Base-by-base conservation (phyloP, 1,139 yeast genomes). In the Geotrichum reessii region DNA sequence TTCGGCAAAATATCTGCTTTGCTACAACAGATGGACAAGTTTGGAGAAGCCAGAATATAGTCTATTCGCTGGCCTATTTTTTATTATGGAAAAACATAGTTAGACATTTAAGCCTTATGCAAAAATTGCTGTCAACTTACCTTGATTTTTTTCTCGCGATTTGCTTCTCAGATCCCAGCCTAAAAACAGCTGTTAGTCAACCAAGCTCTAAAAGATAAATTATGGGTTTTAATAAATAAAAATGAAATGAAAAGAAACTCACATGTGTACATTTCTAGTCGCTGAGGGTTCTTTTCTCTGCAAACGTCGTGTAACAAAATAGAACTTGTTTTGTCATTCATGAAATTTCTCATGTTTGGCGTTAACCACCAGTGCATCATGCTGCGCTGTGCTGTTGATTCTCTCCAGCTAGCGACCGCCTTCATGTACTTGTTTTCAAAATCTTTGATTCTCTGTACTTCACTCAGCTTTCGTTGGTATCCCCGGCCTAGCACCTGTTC, bases 101-200 rank as follows among this genome's bases (percentile, higher is more conserved):
- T 27, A 52, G 46, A n/a, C 11, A 24, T n/a, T 14, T 24, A 8
- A 22, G 14, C 33, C 22, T 17, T 8, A 27, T 14, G 3, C 14
- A 31, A n/a, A 37, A 14, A 33, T 31, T 19, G 28, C 37, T 48
- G 55, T 60, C 67, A 27, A 22, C 57, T 33, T 49, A 54, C 57
- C 57, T 71, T 79, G 87, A 69, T 93, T 93, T 1, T 85, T 77
- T 1, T 92, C 91, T 42, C 99, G 74, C n/a, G 89, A 81, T 62
- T 86, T 86, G 50, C 82, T 81, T 64, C 85, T 72, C 1, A 93
- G 86, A 69, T 91, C 92, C 99, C 99, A 93, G 55, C 93, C 60
- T 57, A 21, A 6, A 25, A 37, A 9, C 22, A 12, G 24, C 31
- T 33, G 9, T 24, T 24, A 12, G 17, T 21, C n/a, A 3, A 7